Conservation (phyloP, 257 asterid species). For the Dorcoceras hygrometricum region DNA sequence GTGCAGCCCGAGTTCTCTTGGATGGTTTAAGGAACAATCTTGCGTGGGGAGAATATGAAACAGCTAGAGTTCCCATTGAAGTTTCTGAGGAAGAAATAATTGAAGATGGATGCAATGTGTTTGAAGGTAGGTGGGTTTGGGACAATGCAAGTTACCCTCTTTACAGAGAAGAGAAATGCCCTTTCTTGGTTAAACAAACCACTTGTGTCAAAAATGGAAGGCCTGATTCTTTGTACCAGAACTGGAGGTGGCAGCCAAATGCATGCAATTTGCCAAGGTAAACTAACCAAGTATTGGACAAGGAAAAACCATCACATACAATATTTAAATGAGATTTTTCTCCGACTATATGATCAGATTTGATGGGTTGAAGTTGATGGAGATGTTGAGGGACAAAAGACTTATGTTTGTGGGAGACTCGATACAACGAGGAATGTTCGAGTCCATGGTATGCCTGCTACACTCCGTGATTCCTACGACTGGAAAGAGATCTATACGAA, state of each 20-base stretch:
- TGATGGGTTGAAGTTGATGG: conserved; percentile 68
- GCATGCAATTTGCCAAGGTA: conserved; percentile 83
- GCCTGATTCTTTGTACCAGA: conserved; percentile 72
- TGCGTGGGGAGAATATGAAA: conserved; percentile 25
- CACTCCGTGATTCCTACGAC: conserved; percentile 52
- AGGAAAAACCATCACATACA: not conserved
- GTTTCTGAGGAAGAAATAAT: conserved; percentile 58
- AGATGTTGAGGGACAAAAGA: conserved; percentile 77
- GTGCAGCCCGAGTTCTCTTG: conserved; percentile 48
- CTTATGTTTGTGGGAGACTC: conserved; percentile 91
- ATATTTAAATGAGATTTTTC: not conserved
- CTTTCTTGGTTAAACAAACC: conserved; percentile 71
- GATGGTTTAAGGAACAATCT: conserved; percentile 48
- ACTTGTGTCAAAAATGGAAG: conserved; percentile 80
- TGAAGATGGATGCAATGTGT: conserved; percentile 67
- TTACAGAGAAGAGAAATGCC: conserved; percentile 65
- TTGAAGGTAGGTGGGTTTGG: conserved; percentile 78
- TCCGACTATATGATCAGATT: conserved; percentile 39
- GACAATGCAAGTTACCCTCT: conserved; percentile 63
- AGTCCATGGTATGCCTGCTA: conserved; percentile 83
- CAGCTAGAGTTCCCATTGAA: conserved; percentile 39
- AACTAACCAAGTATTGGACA: not conserved
- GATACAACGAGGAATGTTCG: conserved; percentile 88
- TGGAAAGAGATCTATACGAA: conserved; percentile 46
- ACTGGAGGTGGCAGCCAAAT: conserved; percentile 90